Base-by-base conservation (phyloP, 371 early-diverging fungal genomes). In the Haplosporangium sp. region DNA sequence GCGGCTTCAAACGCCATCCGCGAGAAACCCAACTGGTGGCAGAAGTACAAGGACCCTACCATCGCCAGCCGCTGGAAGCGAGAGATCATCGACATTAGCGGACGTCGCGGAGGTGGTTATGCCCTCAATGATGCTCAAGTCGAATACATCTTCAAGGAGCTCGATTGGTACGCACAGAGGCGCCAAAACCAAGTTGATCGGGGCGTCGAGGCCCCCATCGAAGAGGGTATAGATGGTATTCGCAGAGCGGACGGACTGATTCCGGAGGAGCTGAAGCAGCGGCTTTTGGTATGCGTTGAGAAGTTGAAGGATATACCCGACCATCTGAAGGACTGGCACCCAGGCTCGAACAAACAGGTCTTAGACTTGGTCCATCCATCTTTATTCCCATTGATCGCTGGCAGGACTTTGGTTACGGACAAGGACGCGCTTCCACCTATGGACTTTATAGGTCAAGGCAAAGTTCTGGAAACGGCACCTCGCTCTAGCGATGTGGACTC, bases 291-390 rank as follows among this genome's bases (percentile, higher is more conserved):
- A 8, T 61, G 73, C 42, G 81, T 79, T 10, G 57, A 63, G 0
- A 80, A 74, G 9, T 67, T 86, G 37, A 81, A 71, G 23, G 61
- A 81, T 18, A 69, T 81, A 10, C 79, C 85, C 0, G 83, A 77
- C 5, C 53, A 60, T 29, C 16, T 36, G 20, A 64, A 79, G 70
- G 88, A 87, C 63, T 89, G 84, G 82, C 89, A 89, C 68, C 84
- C 85, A 1, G 82, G 84, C 0, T 81, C 85, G 23, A 76, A 87
- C 65, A 62, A 82, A 12, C 82, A 86, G 57, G 90, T 88, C 20
- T 79, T 89, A 13, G 89, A 91, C 50, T 72, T 91, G 6, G 84
- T 91, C 4, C 89, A 91, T 55, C 91, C 91, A 13, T 90, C 91
- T n/a, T 64, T 87, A 10, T 90, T 62, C 67, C 81, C 83, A 38